Evolutionary conservation across 2,329 filamentous ascomycete genomes (phyloP).

Genomic region (Aureobasidium sp.): DNA sequence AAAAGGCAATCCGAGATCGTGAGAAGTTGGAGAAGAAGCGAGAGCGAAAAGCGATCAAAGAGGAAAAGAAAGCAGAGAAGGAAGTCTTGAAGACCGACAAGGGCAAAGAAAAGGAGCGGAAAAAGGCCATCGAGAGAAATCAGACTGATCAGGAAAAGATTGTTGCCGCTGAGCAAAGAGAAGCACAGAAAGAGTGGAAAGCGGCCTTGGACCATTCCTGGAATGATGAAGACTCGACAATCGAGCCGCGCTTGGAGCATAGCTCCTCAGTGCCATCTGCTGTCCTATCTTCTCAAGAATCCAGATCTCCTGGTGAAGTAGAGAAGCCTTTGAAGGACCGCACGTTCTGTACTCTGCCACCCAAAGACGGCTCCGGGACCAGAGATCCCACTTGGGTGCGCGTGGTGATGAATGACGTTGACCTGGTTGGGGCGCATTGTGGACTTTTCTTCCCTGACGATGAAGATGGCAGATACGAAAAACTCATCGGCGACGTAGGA

Average conservation of each 20-base stretch:
- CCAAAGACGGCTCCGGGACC: slow-evolving; percentile 49
- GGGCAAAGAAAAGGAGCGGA: slow-evolving; percentile 25
- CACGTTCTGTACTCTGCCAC: slow-evolving; percentile 72
- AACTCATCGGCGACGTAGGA: slow-evolving; percentile 32
- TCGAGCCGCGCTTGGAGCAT: slow-evolving; percentile 2
- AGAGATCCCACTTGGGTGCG: slow-evolving; percentile 68
- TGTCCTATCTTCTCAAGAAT: not conserved
- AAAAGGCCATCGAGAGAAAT: slow-evolving; percentile 11
- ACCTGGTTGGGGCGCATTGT: slow-evolving; percentile 80
- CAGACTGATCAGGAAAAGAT: not conserved
- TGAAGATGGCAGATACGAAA: slow-evolving; percentile 43
- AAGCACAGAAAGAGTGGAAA: slow-evolving; percentile 15
- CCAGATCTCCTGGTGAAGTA: not conserved
- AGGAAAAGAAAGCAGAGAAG: slow-evolving; percentile 31
- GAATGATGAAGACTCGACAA: slow-evolving; percentile 13
- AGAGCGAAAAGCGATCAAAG: slow-evolving; percentile 23
- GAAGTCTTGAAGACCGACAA: slow-evolving; percentile 29
- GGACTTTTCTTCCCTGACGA: slow-evolving; percentile 65
- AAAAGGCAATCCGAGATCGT: slow-evolving; percentile 57
- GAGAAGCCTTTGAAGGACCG: slow-evolving; percentile 47
- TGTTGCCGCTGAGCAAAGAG: slow-evolving; percentile 2
- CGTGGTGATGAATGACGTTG: slow-evolving; percentile 73
- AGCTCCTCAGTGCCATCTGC: slow-evolving; percentile 5
- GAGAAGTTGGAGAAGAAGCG: slow-evolving; percentile 50
- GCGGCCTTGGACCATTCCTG: slow-evolving; percentile 2